Evolutionary conservation across 139 green algal species (phyloP).

Genomic region (Gonium pectorale): DNA sequence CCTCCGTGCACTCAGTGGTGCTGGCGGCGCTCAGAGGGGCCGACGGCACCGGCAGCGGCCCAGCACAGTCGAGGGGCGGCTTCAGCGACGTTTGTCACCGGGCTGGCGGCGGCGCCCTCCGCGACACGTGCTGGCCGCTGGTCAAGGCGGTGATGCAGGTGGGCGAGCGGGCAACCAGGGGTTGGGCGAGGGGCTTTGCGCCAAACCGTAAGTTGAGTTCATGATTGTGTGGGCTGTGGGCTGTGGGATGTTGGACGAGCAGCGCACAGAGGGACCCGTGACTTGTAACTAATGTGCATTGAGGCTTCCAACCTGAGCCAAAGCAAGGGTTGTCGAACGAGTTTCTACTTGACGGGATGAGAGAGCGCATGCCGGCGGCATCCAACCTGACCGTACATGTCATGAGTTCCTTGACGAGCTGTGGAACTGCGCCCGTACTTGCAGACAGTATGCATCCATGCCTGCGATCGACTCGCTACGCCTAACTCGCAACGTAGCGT

Average conservation of each 20-base stretch:
- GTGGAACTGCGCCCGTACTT: too few relatives aligned
- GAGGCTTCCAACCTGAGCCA: not conserved
- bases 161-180: not conserved
- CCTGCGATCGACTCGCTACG: too few relatives aligned
- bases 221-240: not conserved
- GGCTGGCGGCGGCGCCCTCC: slow-evolving; percentile 24
- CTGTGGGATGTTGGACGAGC: not conserved
- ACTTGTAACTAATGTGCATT: too few relatives aligned
- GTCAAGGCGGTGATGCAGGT: slow-evolving; percentile 48
- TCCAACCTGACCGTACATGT: too few relatives aligned
- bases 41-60: not conserved
- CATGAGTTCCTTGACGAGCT: too few relatives aligned
- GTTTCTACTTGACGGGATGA: not conserved
- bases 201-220: too few relatives aligned
- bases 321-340: not conserved
- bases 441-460: too few relatives aligned
- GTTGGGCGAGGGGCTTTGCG: not conserved
- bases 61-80: slow-evolving; percentile 23
- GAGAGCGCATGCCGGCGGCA: too few relatives aligned
- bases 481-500: too few relatives aligned
- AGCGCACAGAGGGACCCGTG: not conserved
- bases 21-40: not conserved
- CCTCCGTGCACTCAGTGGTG: not conserved
- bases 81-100: slow-evolving; percentile 54
- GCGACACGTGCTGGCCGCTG: slow-evolving; percentile 51